These are phyloP conservation scores for Ganoderma meredithae DNA, from an alignment of 1,284 basidiomycete genomes.

Conservation along the genomic window DNA sequence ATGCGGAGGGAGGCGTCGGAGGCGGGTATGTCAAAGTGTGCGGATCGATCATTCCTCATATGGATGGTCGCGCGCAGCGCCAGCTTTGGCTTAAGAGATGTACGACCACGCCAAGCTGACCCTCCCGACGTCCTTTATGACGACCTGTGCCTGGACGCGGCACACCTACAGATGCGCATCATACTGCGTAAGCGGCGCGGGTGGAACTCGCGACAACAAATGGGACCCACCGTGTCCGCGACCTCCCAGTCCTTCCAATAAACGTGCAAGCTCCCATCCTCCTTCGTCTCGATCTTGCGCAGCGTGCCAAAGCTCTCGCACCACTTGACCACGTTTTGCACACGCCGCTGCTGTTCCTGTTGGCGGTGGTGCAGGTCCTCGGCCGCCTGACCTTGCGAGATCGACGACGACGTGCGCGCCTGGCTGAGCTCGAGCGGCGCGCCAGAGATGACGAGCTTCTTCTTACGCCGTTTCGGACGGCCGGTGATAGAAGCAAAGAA, in stretches of 20 bases:
- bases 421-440: conserved; percentile 25
- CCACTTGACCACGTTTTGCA: conserved; percentile 39
- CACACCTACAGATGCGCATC: conserved; percentile 35
- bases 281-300: conserved; percentile 38
- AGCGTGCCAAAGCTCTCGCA: conserved; percentile 41
- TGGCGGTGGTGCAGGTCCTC: conserved; percentile 28
- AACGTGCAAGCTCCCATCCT: conserved; percentile 41
- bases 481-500: conserved; percentile 38
- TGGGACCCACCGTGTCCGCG: conserved; percentile 40
- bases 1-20: background rate
- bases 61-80: background rate
- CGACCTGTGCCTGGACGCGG: conserved; percentile 40
- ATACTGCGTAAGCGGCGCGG: conserved; percentile 10
- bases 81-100: conserved; percentile 28
- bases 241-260: conserved; percentile 43
- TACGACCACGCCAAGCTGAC: conserved; percentile 42
- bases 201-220: background rate
- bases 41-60: conserved; percentile 14
- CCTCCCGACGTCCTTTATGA: conserved; percentile 41
- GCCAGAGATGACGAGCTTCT: conserved; percentile 41
- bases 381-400: conserved; percentile 2
- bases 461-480: conserved; percentile 35
- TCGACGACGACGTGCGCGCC: conserved; percentile 23
- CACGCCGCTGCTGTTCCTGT: conserved; percentile 31
- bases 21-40: background rate